Evolutionary conservation across 768 basidiomycete genomes (phyloP).

Genomic region (Mycena alexandri): DNA sequence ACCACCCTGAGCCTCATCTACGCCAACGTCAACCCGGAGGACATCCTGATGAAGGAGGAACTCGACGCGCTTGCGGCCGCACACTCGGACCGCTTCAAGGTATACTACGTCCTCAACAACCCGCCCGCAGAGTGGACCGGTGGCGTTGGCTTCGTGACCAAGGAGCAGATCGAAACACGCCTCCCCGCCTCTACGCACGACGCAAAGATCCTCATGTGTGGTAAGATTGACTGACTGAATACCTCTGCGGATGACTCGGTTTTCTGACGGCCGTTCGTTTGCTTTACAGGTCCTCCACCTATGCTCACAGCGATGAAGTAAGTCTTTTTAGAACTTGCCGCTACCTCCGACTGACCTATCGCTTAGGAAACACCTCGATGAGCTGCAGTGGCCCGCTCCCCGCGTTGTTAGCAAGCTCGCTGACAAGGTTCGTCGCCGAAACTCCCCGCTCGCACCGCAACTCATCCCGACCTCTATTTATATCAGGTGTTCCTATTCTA

Average conservation of each 20-base stretch:
- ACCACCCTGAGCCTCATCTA: conserved; percentile 92
- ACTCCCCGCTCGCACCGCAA: background rate
- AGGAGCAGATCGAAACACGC: conserved; percentile 88
- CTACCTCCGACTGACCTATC: conserved; percentile 24
- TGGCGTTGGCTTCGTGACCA: conserved; percentile 93
- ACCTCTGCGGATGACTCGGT: background rate
- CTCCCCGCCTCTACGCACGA: conserved; percentile 76
- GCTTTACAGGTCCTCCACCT: conserved; percentile 68
- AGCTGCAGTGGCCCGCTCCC: conserved; percentile 89
- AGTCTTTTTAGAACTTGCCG: conserved; percentile 23
- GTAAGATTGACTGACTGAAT: conserved; percentile 50
- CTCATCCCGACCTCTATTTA: background rate
- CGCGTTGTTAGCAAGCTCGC: conserved; percentile 93
- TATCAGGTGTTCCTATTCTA: conserved; percentile 36
- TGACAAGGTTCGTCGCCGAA: conserved; percentile 71
- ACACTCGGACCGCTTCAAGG: conserved; percentile 74
- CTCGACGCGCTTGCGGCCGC: conserved; percentile 81
- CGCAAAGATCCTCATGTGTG: conserved; percentile 91
- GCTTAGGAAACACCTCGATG: conserved; percentile 86
- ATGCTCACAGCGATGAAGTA: conserved; percentile 70
- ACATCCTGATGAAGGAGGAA: conserved; percentile 92
- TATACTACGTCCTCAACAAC: conserved; percentile 96
- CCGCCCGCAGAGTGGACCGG: conserved; percentile 89
- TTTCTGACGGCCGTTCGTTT: conserved; percentile 2
- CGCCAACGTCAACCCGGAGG: conserved; percentile 93